phyloP scores from a whole-genome alignment of 2,329 filamentous ascomycete genomes.

The Mycocentrospora acerina region DNA sequence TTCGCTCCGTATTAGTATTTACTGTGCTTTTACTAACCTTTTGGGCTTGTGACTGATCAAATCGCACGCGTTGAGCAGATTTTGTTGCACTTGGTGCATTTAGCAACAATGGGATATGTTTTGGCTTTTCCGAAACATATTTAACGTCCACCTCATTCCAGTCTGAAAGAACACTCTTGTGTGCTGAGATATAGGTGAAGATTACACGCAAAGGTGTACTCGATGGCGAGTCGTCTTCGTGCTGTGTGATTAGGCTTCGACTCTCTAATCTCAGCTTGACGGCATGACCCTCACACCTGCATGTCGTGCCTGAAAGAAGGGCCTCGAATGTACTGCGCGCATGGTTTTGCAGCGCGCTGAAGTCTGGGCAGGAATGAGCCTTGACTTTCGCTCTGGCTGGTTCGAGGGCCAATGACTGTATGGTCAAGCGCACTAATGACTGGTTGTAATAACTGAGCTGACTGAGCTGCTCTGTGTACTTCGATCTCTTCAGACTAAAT shows the following conservation, averaged over 20 bases:
- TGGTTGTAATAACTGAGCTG: conserved; percentile 22
- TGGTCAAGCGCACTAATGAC: conserved; percentile 22
- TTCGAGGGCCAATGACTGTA: conserved; percentile 23
- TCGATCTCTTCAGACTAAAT: conserved; percentile 26
- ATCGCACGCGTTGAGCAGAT: too few relatives aligned
- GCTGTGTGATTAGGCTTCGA: conserved; percentile 3
- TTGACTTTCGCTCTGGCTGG: conserved; percentile 8
- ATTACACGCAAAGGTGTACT: conserved; percentile 17
- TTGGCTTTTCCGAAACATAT: conserved; percentile 10
- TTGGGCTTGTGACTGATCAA: too few relatives aligned
- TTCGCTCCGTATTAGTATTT: background rate
- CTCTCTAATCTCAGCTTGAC: conserved; percentile 24
- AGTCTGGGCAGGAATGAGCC: conserved; percentile 16
- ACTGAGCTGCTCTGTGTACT: conserved; percentile 23
- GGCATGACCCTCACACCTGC: conserved; percentile 21
- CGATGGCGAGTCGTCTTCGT: conserved; percentile 10
- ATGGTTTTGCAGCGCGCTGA: conserved; percentile 15
- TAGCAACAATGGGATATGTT: too few relatives aligned
- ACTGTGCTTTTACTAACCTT: too few relatives aligned
- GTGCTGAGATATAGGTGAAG: conserved; percentile 15
- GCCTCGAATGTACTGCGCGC: conserved; percentile 17
- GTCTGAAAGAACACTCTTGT: background rate
- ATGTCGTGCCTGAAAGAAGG: conserved; percentile 12
- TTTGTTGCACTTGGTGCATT: too few relatives aligned
- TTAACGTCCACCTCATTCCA: conserved; percentile 18